Evolutionary conservation across 352 stramenopile species (phyloP).

Genomic region (Pythium dissotocum): DNA sequence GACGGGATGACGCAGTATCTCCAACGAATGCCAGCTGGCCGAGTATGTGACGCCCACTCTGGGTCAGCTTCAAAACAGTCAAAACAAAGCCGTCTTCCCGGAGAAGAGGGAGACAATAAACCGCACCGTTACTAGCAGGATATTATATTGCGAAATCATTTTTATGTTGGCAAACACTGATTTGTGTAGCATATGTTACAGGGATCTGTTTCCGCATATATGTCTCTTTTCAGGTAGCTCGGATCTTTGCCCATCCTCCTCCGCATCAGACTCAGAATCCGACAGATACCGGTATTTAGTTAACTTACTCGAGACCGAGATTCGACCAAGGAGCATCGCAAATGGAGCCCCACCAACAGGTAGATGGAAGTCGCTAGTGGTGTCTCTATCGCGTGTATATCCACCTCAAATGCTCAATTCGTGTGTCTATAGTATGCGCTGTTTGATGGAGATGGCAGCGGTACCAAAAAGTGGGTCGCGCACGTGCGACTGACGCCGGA

Average conservation of each 20-base stretch:
- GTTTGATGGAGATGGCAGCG: constrained; percentile 46
- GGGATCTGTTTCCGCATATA: too few relatives aligned
- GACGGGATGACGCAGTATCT: background rate
- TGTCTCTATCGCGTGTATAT: background rate
- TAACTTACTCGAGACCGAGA: constrained; percentile 22
- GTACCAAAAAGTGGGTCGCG: constrained; percentile 52
- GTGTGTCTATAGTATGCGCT: constrained; percentile 58
- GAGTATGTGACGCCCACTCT: too few relatives aligned
- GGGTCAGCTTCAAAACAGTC: too few relatives aligned
- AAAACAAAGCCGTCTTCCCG: too few relatives aligned
- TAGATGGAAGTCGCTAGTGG: background rate
- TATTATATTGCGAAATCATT: too few relatives aligned
- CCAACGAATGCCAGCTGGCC: background rate
- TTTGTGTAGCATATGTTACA: too few relatives aligned
- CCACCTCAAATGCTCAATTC: background rate
- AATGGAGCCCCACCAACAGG: constrained; percentile 26
- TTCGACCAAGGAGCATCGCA: background rate
- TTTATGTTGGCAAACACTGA: too few relatives aligned
- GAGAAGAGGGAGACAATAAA: too few relatives aligned
- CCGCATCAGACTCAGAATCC: constrained; percentile 5
- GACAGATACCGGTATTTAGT: constrained; percentile 18
- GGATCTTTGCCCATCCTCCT: background rate
- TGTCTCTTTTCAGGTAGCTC: too few relatives aligned
- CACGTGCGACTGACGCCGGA: constrained; percentile 77
- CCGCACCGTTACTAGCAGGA: too few relatives aligned